A percentile compares a stretch with the other conserved stretches of the same genome.
phyloP scores from a whole-genome alignment of 371 early-diverging fungal species.

The Dinochytrium kinnereticum region DNA sequence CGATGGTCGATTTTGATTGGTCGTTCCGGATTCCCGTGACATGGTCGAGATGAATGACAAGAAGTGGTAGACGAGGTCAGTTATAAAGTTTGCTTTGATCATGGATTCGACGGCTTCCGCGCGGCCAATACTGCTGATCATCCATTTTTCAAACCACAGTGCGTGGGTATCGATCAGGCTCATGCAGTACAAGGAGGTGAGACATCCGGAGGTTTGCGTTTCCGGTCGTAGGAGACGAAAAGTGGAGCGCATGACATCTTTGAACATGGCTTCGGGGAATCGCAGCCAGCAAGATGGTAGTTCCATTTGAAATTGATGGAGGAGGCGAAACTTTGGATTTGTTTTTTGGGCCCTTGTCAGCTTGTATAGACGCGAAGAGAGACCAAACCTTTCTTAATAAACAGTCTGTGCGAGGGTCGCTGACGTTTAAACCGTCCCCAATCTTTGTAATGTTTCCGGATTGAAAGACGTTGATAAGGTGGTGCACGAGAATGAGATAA shows the following conservation, averaged over 20 bases:
- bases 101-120: conserved; percentile 35
- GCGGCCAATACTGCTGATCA: conserved; percentile 44
- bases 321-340: conserved; percentile 45
- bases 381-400: conserved; percentile 43
- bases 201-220: background rate
- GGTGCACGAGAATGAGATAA: conserved; percentile 43
- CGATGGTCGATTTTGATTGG: background rate
- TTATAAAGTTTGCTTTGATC: conserved; percentile 7
- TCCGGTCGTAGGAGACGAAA: conserved; percentile 37
- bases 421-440: conserved; percentile 23
- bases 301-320: conserved; percentile 49
- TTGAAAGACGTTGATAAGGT: conserved; percentile 35
- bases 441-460: conserved; percentile 23
- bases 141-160: conserved; percentile 56
- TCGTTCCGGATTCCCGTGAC: conserved; percentile 9
- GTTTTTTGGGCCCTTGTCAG: too few species aligned
- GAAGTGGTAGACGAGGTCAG: conserved; percentile 16
- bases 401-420: conserved; percentile 37
- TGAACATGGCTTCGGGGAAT: conserved; percentile 46
- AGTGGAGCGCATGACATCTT: conserved; percentile 42
- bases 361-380: too few species aligned
- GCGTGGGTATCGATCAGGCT: conserved; percentile 42
- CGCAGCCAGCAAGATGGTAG: conserved; percentile 53
- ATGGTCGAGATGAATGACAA: conserved; percentile 30
- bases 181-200: conserved; percentile 44